Evolutionary conservation across 1,284 basidiomycete genomes (phyloP).

Genomic region (Fomitopsis schrenkii): DNA sequence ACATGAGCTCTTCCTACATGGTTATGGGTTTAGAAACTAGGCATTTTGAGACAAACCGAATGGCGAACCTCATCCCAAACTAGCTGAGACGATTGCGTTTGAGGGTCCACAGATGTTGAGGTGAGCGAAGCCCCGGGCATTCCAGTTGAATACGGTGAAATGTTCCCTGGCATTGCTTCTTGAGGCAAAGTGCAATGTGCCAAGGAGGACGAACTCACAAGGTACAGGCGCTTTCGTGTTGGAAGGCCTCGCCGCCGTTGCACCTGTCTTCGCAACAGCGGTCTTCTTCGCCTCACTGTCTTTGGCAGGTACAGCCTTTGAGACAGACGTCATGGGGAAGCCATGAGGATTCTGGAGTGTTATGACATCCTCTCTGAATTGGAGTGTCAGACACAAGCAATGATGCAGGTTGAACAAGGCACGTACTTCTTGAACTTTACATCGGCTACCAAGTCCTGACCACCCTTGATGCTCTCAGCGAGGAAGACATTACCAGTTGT

Average conservation of each 20-base stretch:
- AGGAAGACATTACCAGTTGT: slow-evolving; percentile 92
- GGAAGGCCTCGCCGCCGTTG: slow-evolving; percentile 23
- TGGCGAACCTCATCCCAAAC: slow-evolving; percentile 78
- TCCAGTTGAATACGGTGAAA: slow-evolving; percentile 90
- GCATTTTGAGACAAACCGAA: slow-evolving; percentile 11
- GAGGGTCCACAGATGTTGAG: slow-evolving; percentile 85
- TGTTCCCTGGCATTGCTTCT: slow-evolving; percentile 63
- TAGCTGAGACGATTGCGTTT: slow-evolving; percentile 73
- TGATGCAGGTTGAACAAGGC: neutral
- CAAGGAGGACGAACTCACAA: slow-evolving; percentile 42
- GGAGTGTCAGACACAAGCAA: slow-evolving; percentile 1
- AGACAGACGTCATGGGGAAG: slow-evolving; percentile 51
- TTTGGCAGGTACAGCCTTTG: slow-evolving; percentile 29
- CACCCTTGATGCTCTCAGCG: slow-evolving; percentile 86
- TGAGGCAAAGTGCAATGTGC: neutral
- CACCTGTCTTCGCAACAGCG: slow-evolving; percentile 25
- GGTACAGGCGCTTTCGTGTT: slow-evolving; percentile 57
- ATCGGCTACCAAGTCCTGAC: slow-evolving; percentile 84
- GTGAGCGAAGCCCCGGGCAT: slow-evolving; percentile 90
- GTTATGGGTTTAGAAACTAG: neutral
- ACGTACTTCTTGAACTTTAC: slow-evolving; percentile 79
- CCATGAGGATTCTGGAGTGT: slow-evolving; percentile 89
- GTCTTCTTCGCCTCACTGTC: slow-evolving; percentile 30
- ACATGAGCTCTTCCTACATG: slow-evolving; percentile 83
- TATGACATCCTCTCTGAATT: slow-evolving; percentile 78